phyloP scores from a whole-genome alignment of 495 filamentous ascomycete genomes.

The Neurospora sp. region DNA sequence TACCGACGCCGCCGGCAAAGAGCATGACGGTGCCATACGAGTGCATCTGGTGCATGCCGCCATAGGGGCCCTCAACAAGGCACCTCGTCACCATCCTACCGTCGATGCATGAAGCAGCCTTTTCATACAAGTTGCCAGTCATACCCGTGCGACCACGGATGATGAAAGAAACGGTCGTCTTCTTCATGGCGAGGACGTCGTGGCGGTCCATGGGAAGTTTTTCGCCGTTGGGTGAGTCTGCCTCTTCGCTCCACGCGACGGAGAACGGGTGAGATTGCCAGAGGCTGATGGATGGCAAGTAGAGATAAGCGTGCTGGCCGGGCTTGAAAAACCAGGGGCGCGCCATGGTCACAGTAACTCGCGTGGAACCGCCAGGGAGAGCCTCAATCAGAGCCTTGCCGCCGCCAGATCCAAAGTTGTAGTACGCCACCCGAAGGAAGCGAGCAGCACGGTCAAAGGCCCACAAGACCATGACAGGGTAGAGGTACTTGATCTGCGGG shows the following conservation, averaged over 20 bases:
- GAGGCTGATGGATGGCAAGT: conserved; percentile 63
- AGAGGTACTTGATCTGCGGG: conserved; percentile 51
- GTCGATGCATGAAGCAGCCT: conserved; percentile 49
- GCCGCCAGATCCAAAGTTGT: conserved; percentile 56
- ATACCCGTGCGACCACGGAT: conserved; percentile 72
- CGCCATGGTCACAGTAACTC: conserved; percentile 68
- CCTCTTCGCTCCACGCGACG: conserved; percentile 53
- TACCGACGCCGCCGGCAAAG: conserved; percentile 80
- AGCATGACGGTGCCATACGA: conserved; percentile 82
- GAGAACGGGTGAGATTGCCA: conserved; percentile 64
- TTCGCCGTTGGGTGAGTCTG: conserved; percentile 35
- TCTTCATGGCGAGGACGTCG: conserved; percentile 43
- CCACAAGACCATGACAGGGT: conserved; percentile 55
- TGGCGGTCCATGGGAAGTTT: conserved; percentile 48
- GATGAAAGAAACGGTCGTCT: conserved; percentile 67
- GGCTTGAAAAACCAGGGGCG: conserved; percentile 64
- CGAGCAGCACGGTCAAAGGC: conserved; percentile 51
- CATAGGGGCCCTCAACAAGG: conserved; percentile 77
- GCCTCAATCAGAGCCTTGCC: conserved; percentile 52
- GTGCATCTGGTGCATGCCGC: conserved; percentile 51
- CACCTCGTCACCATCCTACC: conserved; percentile 51
- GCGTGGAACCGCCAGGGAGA: conserved; percentile 53
- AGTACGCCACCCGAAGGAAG: conserved; percentile 44
- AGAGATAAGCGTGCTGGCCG: conserved; percentile 73
- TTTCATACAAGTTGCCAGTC: conserved; percentile 65